phyloP scores from a whole-genome alignment of 805 yeast genomes.

The Candida michaelii region DNA sequence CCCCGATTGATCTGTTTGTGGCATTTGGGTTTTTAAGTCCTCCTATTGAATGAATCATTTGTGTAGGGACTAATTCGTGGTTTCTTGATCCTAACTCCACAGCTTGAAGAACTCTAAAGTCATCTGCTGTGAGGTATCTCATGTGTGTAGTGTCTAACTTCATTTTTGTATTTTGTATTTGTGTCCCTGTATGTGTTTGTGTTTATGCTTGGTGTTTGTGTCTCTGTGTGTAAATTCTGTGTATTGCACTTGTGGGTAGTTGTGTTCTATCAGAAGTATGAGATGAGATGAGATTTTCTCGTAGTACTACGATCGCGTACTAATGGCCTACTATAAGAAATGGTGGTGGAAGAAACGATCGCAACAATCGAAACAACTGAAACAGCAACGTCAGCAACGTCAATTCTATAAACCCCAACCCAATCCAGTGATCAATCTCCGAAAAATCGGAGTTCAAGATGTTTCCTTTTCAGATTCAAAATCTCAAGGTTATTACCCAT shows the following conservation, averaged over 20 bases:
- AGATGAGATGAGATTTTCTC: conserved; percentile 10
- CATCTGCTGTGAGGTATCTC: conserved; percentile 90
- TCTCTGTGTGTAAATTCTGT: no score
- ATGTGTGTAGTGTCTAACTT: conserved; percentile 90
- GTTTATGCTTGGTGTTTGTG: not conserved
- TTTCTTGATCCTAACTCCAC: conserved; percentile 88
- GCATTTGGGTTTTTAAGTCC: conserved; percentile 73
- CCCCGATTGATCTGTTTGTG: conserved; percentile 76
- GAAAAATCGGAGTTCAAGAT: conserved; percentile 12
- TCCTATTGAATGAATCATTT: conserved; percentile 75
- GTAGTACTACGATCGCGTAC: no score
- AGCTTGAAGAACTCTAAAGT: conserved; percentile 85
- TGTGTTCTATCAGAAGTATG: no score
- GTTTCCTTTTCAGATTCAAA: conserved; percentile 14
- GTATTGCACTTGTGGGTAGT: no score
- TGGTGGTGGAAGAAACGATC: not conserved
- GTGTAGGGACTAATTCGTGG: conserved; percentile 93
- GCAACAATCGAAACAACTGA: conserved; percentile 1
- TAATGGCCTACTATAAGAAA: not conserved
- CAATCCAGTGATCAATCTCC: not conserved
- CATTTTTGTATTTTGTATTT: conserved; percentile 53
- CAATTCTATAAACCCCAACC: not conserved
- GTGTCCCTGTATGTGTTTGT: not conserved
- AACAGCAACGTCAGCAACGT: conserved; percentile 8
- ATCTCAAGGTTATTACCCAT: conserved; percentile 17